Evolutionary conservation across 2,329 filamentous ascomycete species (phyloP), one percentile per base, ranked within the genome.

Genomic region (Aspergillus sp.): DNA sequence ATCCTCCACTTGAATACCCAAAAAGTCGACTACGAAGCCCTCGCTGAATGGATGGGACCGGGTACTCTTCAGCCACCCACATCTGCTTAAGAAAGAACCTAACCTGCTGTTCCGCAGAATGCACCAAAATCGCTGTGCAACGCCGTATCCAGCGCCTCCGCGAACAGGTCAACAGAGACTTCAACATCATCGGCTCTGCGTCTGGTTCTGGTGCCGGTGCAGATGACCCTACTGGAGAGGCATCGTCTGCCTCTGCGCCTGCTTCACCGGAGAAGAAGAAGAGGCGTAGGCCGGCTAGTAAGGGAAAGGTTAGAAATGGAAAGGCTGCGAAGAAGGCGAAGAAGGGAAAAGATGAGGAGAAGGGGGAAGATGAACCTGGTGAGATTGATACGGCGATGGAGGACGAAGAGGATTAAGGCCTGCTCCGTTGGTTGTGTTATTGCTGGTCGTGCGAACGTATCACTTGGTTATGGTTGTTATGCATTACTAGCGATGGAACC

Each of bases 71-170:
- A 5, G 10, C 41, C 3, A 25, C 23, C 41, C 41, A 33, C 3
- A 13, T 30, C 25, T 30, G 10, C 10, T 12, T 17, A 19, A 37
- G 33, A 17, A 22, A 20, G 5, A 41, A 43, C 9, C 27, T 23
- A 19, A 42, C 43, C 15, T 10, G 19, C 5, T 10, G 10, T 17
- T 3, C 10, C 15, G n/a, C 22, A 64, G 62, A 51, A 0, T 60
- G 59, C 39, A 62, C 55, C 9, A 23, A 48, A 15, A 54, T 49
- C 7, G 59, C 61, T 0, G 37, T 61, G 5, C 53, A 59, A 43
- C 59, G 58, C 41, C 51, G 60, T 10, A 49, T 64, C 9, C 45
- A 48, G n/a, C 54, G 53, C 4, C 38, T 63, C 0, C 53, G 52
- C 22, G 53, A 54, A 1, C 53, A 52, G 32, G 50, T 49, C 27